Base-by-base conservation (phyloP, 140 eudicot species). In the Oenanthe javanica region DNA sequence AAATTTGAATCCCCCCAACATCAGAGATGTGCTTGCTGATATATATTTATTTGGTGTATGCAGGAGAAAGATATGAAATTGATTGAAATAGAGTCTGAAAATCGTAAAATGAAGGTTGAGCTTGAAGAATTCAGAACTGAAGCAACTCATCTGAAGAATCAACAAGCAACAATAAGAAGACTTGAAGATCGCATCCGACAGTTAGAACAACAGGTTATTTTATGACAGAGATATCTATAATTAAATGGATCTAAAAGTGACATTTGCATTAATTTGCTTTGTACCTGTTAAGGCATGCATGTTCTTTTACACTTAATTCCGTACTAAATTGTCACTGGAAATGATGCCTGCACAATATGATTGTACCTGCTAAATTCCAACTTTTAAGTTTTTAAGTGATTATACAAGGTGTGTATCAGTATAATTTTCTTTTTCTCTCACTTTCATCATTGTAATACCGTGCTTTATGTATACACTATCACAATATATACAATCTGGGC, bases 121-220 rank as follows among this genome's bases (percentile, higher is more conserved):
- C 98, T 94, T 77, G 97, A 94, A 81, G 98, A 94, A 70, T 94
- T 86, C 67, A 86, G 98, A 79, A 89, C 96, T 57, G 98, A 94
- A 82, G 90, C 98, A 72, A 87, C 97, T 82, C 98, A 94, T 84
- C 83, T 94, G 71, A 94, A 94, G 88, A 94, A 94, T 87, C 98
- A 94, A 83, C 97, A 94, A 83, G 96, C 98, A 79, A 94, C 98
- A 54, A 90, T 94, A 80, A 87, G 96, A 81, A 88, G 98, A 88
- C 92, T 94, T 71, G 97, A 94, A 87, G 98, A 94, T 76, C 95
- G 98, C 10, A 90, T 88, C 84, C 96, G 97, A 27, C 98, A 90
- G 82, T 85, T 94, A 75, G 98, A 94, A 80, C 97, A 90, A 83
- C 98, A 92, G 98, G 98, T 92, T 72, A 78, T 64, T 75, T 5